A percentile compares a stretch with the other conserved stretches of the same genome.
Evolutionary conservation across 306 rosid genomes (phyloP).

Genomic region (Mimosa bimucronata): DNA sequence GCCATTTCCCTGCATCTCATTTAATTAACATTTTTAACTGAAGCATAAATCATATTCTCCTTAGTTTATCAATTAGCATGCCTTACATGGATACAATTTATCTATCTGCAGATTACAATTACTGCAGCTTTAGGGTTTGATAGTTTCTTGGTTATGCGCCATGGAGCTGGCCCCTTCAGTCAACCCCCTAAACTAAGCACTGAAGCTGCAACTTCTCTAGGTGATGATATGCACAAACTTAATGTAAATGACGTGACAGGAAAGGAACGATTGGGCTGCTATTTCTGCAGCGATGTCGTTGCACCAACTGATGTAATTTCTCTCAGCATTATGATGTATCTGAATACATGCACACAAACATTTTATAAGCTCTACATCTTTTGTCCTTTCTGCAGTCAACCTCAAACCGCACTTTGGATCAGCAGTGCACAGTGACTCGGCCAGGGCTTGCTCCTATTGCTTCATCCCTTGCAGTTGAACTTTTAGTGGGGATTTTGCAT

Average conservation of each 20-base stretch:
- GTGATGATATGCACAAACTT: conserved; percentile 46
- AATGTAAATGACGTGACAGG: conserved; percentile 40
- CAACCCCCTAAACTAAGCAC: conserved; percentile 42
- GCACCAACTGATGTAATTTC: conserved; percentile 92
- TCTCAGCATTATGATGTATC: conserved; percentile 22
- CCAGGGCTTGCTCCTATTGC: conserved; percentile 98
- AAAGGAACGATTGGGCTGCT: conserved; percentile 85
- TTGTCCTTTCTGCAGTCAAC: conserved; percentile 72
- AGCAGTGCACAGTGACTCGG: conserved; percentile 97
- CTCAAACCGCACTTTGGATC: conserved; percentile 93
- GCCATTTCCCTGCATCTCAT: neutral
- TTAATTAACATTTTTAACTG: conserved; percentile 35
- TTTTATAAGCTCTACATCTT: conserved; percentile 31
- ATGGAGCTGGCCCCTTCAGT: conserved; percentile 88
- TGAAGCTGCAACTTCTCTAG: conserved; percentile 50
- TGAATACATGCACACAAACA: neutral
- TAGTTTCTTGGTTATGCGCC: conserved; percentile 98
- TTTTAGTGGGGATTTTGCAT: conserved; percentile 83
- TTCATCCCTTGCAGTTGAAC: conserved; percentile 93
- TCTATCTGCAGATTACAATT: conserved; percentile 70
- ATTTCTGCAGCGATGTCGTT: conserved; percentile 95
- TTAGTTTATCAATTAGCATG: conserved; percentile 10
- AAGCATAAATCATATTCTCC: conserved; percentile 24
- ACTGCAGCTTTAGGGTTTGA: conserved; percentile 96
- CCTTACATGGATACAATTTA: conserved; percentile 8